Evolutionary conservation across 805 yeast genomes (phyloP).

Genomic region (Starmerella potacharoeniae): DNA sequence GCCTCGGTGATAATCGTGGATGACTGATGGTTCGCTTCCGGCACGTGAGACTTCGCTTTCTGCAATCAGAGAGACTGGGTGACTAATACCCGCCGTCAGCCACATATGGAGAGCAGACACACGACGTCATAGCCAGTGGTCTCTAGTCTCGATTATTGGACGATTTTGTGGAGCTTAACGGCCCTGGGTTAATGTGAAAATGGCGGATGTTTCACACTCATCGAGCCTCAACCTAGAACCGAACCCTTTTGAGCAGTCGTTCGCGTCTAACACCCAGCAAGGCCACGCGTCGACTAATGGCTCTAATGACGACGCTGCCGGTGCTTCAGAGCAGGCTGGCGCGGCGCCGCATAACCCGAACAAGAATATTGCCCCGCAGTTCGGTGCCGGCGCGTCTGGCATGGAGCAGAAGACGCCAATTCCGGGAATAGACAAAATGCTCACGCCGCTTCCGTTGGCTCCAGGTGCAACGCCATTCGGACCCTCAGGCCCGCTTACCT

Average conservation of each 20-base stretch:
- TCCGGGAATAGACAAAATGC: constrained; percentile 14
- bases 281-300: background rate
- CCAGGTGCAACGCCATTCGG: background rate
- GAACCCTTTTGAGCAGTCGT: constrained; percentile 89
- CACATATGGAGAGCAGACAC: background rate
- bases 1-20: background rate
- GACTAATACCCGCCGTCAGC: background rate
- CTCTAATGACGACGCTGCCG: background rate
- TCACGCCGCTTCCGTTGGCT: constrained; percentile 16
- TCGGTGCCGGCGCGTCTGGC: background rate
- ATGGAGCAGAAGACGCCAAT: background rate
- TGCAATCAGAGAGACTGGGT: background rate
- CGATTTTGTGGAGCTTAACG: background rate
- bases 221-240: constrained; percentile 64
- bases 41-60: background rate
- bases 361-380: background rate
- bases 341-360: background rate
- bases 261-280: constrained; percentile 46
- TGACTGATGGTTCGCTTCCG: background rate
- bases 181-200: background rate
- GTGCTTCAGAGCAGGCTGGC: background rate
- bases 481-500: background rate
- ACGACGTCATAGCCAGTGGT: constrained; percentile 2
- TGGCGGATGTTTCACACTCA: constrained; percentile 15
- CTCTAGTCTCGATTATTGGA: background rate